phyloP scores from a whole-genome alignment of 306 rosid species.

The Cyamopsis tetragonoloba region DNA sequence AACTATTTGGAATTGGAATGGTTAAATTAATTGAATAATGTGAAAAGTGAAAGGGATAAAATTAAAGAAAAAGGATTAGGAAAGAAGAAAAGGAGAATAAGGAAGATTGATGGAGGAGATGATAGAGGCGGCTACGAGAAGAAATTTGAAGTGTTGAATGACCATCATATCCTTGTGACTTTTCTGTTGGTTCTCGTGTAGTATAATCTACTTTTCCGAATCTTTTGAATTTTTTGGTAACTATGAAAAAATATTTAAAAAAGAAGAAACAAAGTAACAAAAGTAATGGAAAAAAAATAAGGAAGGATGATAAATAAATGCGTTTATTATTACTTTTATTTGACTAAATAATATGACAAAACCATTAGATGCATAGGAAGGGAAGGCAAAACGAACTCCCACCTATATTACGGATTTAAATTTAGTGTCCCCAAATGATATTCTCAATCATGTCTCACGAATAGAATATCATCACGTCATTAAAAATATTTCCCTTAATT shows the following conservation, averaged over 20 bases:
- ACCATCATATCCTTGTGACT: neutral
- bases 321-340: too few relatives aligned
- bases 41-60: neutral
- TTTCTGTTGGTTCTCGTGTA: neutral
- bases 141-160: constrained; percentile 14
- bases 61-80: neutral
- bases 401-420: too few relatives aligned
- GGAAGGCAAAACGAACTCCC: too few relatives aligned
- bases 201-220: neutral
- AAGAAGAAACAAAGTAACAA: neutral
- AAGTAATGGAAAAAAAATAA: neutral
- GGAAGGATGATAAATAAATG: too few relatives aligned
- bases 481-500: too few relatives aligned
- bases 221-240: neutral
- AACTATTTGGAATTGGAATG: neutral
- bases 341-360: too few relatives aligned
- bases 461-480: too few relatives aligned
- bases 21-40: neutral
- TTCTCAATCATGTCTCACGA: too few relatives aligned
- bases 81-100: neutral
- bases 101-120: neutral
- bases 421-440: too few relatives aligned
- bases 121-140: neutral
- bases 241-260: neutral
- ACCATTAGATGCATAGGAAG: too few relatives aligned